These are phyloP conservation scores for Hypoxylon fuscum DNA, from an alignment of 495 filamentous ascomycete genomes.

Conservation along the genomic window DNA sequence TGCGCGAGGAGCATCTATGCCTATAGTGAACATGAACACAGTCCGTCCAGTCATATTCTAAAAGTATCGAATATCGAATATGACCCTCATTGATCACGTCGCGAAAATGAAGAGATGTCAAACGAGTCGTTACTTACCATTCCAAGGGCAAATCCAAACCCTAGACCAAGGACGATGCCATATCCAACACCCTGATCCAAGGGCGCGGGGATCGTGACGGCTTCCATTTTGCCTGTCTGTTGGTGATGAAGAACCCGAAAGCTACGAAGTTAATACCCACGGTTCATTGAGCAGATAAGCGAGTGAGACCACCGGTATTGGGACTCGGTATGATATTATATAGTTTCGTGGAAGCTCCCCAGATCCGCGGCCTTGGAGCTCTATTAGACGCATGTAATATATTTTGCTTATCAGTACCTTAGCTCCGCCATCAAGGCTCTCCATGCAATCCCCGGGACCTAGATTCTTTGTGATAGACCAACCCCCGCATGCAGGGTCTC, in stretches of 20 bases:
- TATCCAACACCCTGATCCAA: conserved; percentile 79
- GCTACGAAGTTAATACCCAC: background rate
- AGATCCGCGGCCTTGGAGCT: background rate
- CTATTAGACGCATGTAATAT: conserved; percentile 19
- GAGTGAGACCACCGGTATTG: background rate
- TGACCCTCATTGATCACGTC: background rate
- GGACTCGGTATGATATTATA: conserved; percentile 20
- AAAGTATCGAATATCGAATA: conserved; percentile 56
- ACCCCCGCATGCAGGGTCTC: conserved; percentile 39
- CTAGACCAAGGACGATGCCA: conserved; percentile 82
- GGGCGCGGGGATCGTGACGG: conserved; percentile 54
- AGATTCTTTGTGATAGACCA: conserved; percentile 17
- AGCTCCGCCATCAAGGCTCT: conserved; percentile 23
- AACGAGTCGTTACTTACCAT: conserved; percentile 66
- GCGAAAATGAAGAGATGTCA: background rate
- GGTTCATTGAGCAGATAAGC: conserved; percentile 4
- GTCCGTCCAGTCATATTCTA: background rate
- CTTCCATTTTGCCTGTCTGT: conserved; percentile 21
- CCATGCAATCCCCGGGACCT: conserved; percentile 16
- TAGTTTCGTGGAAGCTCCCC: background rate
- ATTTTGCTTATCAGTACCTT: conserved; percentile 35
- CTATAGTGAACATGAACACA: background rate
- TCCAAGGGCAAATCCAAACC: conserved; percentile 77
- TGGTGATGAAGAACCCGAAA: conserved; percentile 4
- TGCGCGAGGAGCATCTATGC: background rate